Evolutionary conservation across 2,329 filamentous ascomycete genomes (phyloP).

Genomic region (Stromatinia cepivora): DNA sequence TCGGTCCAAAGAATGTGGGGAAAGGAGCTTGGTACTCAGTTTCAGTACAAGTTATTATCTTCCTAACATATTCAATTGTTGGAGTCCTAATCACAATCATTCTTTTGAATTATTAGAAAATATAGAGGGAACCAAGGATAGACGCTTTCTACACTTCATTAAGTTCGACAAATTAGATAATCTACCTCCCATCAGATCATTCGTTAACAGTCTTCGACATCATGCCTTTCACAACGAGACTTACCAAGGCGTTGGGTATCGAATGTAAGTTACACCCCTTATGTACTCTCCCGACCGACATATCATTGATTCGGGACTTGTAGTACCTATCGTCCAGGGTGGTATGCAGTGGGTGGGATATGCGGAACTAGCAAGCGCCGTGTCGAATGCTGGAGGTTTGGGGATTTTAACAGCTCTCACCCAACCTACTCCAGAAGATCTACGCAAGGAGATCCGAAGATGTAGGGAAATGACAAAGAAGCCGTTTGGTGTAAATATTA

Average conservation of each 20-base stretch:
- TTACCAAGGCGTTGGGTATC: conserved; percentile 47
- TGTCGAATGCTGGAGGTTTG: conserved; percentile 79
- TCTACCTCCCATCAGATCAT: background rate
- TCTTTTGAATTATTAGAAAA: conserved; percentile 13
- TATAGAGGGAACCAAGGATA: conserved; percentile 25
- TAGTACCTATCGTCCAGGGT: conserved; percentile 80
- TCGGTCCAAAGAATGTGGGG: conserved; percentile 22
- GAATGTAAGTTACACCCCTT: conserved; percentile 34
- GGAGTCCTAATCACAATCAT: conserved; percentile 6
- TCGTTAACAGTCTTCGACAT: conserved; percentile 20
- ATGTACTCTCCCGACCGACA: background rate
- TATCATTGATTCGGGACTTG: conserved; percentile 9
- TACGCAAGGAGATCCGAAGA: conserved; percentile 88
- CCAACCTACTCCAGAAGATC: conserved; percentile 85
- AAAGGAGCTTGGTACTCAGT: conserved; percentile 9
- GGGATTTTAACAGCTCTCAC: conserved; percentile 87
- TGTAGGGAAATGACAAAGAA: conserved; percentile 76
- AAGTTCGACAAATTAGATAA: background rate
- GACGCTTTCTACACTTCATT: conserved; percentile 12
- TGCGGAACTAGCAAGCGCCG: conserved; percentile 73
- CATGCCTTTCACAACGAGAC: conserved; percentile 45
- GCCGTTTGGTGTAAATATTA: conserved; percentile 93
- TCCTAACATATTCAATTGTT: background rate
- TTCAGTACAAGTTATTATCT: background rate
- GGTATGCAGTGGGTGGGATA: conserved; percentile 88